Base-by-base conservation (phyloP, 768 basidiomycete species). In the Boletus eberwhitei region DNA sequence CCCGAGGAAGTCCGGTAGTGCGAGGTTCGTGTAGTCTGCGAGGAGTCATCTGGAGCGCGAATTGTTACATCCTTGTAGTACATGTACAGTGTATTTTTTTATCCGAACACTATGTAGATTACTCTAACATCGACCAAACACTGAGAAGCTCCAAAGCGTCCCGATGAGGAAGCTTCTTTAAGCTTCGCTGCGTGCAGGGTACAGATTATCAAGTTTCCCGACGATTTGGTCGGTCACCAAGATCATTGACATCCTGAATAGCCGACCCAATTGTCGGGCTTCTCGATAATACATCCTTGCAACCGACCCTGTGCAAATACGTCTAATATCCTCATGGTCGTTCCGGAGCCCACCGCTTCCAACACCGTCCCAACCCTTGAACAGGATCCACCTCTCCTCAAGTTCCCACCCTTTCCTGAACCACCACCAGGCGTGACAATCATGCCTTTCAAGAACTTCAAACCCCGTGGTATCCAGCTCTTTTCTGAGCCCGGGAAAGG, bases 381-480 rank as follows among this genome's bases (percentile, higher is more conserved):
- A 6, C 45, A 59, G 22, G 67, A 71, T 1, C 49, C 29, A 1
- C 60, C 58, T 22, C 58, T 67, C 42, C 5, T 72, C 58, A 74
- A 57, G 38, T 81, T 76, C 60, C 82, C 74, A 2, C 82, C 81
- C 2, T 83, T 81, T 58, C 80, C 81, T 17, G 22, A 53, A 19
- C 67, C 71, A 21, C 81, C 80, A 0, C 57, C 69, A 0, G 81
- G 79, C 39, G 77, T 76, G 24, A 64, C 65, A 1, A 78, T 87
- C 64, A 71, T 79, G 55, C 74, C 84, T 0, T 88, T 85, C 77
- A 75, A 71, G 36, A 60, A 74, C 14, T 88, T 85, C 73, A 75
- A 75, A 60, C 79, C 84, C 6, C 63, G 65, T 42, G 87, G 86
- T 8, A 85, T 87, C 58, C 75, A 77, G 54, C 73, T 82, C 52